Conservation (phyloP, 2,329 filamentous ascomycete genomes). For the Trichoderma sp. region DNA sequence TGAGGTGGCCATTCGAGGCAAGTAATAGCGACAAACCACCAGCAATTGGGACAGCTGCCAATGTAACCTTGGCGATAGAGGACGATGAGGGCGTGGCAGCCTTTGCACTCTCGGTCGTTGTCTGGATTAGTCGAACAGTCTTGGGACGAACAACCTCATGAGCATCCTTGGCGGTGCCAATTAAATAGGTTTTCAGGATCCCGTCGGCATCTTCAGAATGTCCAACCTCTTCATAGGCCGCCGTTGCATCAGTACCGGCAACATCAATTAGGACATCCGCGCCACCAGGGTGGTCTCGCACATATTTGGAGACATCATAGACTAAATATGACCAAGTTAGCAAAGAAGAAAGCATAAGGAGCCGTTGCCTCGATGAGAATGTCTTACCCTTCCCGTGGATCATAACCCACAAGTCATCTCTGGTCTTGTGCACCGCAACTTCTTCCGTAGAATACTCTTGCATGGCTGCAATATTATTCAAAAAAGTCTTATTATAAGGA, state of each 20-base stretch:
- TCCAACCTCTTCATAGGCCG: slow-evolving; percentile 79
- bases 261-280: slow-evolving; percentile 75
- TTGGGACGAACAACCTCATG: slow-evolving; percentile 20
- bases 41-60: neutral
- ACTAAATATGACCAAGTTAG: slow-evolving; percentile 37
- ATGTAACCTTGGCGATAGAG: neutral
- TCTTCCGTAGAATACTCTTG: slow-evolving; percentile 35
- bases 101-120: neutral
- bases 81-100: neutral
- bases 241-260: slow-evolving; percentile 72
- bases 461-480: neutral
- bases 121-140: neutral
- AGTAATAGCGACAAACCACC: neutral
- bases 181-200: slow-evolving; percentile 37
- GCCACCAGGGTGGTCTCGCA: slow-evolving; percentile 66
- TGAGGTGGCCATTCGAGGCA: neutral
- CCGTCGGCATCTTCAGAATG: slow-evolving; percentile 64
- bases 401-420: slow-evolving; percentile 51
- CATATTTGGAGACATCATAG: slow-evolving; percentile 56
- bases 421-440: slow-evolving; percentile 48
- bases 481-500: neutral
- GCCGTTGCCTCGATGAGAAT: no score
- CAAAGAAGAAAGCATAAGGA: neutral
- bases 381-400: slow-evolving; percentile 55
- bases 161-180: slow-evolving; percentile 39